Conservation (phyloP, 1,284 basidiomycete genomes). For the Mycosarcoma maydis region DNA sequence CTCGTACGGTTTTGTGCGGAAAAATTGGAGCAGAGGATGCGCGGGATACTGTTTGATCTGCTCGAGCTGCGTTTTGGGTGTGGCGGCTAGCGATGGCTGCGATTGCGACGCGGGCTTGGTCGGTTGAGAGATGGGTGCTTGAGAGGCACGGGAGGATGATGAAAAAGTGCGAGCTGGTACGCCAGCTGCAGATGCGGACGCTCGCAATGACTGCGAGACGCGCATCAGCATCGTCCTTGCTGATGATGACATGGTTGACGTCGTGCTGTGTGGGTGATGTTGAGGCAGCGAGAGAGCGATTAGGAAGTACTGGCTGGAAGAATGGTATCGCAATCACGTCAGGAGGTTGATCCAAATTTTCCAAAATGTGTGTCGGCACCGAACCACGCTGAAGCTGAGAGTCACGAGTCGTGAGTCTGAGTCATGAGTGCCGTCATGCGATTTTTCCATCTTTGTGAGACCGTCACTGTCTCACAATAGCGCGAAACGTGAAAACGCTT, state of each 20-base stretch:
- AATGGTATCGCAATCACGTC: too few relatives aligned
- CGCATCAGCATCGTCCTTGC: constrained; percentile 12
- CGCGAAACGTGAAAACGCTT: too few relatives aligned
- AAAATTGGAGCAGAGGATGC: constrained; percentile 63
- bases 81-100: constrained; percentile 15
- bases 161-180: constrained; percentile 22
- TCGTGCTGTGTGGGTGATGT: background rate
- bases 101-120: constrained; percentile 47
- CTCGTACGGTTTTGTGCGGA: constrained; percentile 42
- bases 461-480: too few relatives aligned
- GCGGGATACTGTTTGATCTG: constrained; percentile 55
- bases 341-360: constrained; percentile 9
- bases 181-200: background rate
- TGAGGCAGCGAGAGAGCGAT: too few relatives aligned
- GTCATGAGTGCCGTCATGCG: too few relatives aligned
- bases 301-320: too few relatives aligned
- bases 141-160: constrained; percentile 22
- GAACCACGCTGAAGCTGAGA: background rate
- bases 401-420: too few relatives aligned
- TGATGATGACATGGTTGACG: constrained; percentile 12
- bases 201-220: constrained; percentile 29
- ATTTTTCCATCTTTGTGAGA: too few relatives aligned
- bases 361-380: constrained; percentile 5
- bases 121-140: constrained; percentile 31
- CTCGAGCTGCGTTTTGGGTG: constrained; percentile 28